These are phyloP conservation scores for Pythium periplocum DNA, from an alignment of 352 stramenopile species.

Conservation along the genomic window DNA sequence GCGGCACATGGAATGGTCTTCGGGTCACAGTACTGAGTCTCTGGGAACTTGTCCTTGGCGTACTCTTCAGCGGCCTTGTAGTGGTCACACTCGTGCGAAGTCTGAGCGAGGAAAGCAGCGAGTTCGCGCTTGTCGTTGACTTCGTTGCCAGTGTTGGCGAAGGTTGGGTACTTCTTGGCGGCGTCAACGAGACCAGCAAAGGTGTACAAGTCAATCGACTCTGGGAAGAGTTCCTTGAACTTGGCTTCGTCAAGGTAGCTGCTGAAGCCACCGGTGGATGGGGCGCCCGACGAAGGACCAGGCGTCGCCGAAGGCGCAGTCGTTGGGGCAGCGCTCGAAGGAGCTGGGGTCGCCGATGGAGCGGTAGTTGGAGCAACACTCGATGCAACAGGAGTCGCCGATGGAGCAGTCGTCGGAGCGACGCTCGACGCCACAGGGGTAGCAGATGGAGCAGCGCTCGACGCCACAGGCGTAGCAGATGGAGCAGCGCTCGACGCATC, in stretches of 20 bases:
- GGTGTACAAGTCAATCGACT: slow-evolving; percentile 34
- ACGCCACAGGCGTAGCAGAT: too few relatives aligned
- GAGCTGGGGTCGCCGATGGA: background rate
- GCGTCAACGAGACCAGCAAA: slow-evolving; percentile 36
- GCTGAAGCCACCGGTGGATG: slow-evolving; percentile 13
- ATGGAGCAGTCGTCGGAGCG: too few relatives aligned
- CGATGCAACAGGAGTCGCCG: too few relatives aligned
- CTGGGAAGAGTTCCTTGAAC: slow-evolving; percentile 31
- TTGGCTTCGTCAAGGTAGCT: slow-evolving; percentile 31
- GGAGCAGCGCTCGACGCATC: too few relatives aligned
- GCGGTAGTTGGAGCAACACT: background rate
- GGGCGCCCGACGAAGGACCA: background rate
- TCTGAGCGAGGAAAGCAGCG: slow-evolving; percentile 41
- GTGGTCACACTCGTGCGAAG: slow-evolving; percentile 35
- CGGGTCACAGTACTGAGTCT: slow-evolving; percentile 42
- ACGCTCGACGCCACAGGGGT: too few relatives aligned
- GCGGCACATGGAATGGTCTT: slow-evolving; percentile 21
- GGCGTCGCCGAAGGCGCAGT: too few relatives aligned
- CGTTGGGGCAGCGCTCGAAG: too few relatives aligned
- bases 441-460: too few relatives aligned
- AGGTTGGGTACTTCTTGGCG: slow-evolving; percentile 26
- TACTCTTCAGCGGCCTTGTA: slow-evolving; percentile 41
- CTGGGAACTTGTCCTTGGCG: slow-evolving; percentile 24
- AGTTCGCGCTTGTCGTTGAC: slow-evolving; percentile 34
- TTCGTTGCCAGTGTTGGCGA: slow-evolving; percentile 40